These are phyloP conservation scores for Wickerhamomyces mucosus DNA, from an alignment of 805 yeast species.

Conservation along the genomic window DNA sequence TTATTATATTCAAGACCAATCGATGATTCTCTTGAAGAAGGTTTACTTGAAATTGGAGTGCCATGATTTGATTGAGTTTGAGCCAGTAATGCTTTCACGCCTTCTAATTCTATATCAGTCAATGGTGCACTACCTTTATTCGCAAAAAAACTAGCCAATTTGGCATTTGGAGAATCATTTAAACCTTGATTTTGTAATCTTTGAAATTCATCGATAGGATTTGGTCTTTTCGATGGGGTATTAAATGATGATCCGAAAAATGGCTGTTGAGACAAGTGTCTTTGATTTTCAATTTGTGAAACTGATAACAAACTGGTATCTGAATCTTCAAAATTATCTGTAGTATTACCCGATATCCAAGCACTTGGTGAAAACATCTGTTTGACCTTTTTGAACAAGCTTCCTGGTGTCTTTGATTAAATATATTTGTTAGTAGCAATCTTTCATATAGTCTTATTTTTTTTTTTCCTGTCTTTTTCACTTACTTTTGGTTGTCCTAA, in stretches of 20 bases:
- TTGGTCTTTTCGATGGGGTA: constrained; percentile 4
- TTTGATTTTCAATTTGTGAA: background rate
- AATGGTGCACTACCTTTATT: constrained; percentile 69
- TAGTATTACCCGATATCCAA: constrained; percentile 4
- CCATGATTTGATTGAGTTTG: constrained; percentile 27
- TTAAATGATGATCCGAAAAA: too few species aligned
- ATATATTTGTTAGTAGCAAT: too few species aligned
- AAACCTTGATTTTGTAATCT: constrained; percentile 4
- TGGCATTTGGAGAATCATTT: constrained; percentile 40
- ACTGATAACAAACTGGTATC: background rate
- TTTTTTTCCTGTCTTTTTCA: too few species aligned
- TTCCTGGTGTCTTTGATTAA: constrained; percentile 17
- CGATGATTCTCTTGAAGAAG: background rate
- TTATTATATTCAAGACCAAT: background rate
- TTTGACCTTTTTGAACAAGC: constrained; percentile 17
- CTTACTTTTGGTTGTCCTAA: constrained; percentile 31
- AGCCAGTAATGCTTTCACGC: constrained; percentile 55
- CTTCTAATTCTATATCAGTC: constrained; percentile 68
- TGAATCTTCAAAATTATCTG: background rate
- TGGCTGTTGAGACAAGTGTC: background rate
- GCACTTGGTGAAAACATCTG: constrained; percentile 17
- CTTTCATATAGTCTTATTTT: too few species aligned
- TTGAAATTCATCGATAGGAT: constrained; percentile 14
- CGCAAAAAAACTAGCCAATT: constrained; percentile 60
- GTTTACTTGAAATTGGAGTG: constrained; percentile 3